Conservation (phyloP, 2,329 filamentous ascomycete genomes). For the Sporothrix curviconia region DNA sequence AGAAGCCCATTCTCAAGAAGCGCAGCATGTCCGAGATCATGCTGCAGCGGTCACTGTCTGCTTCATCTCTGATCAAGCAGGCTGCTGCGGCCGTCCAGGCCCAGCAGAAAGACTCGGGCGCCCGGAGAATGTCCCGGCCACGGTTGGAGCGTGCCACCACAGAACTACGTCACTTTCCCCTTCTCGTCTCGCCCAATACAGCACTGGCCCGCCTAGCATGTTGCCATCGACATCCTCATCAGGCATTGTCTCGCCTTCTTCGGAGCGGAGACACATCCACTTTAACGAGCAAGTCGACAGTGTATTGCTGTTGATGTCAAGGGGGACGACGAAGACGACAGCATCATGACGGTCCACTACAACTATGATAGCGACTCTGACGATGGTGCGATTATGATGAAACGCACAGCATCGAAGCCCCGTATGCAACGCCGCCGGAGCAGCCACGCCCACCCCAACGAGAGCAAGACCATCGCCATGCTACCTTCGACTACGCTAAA, state of each 20-base stretch:
- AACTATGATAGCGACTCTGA: conserved; percentile 60
- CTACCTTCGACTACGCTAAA: conserved; percentile 84
- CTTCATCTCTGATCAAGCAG: conserved; percentile 83
- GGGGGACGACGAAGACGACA: conserved; percentile 67
- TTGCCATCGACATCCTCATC: conserved; percentile 65
- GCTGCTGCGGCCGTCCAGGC: conserved; percentile 81
- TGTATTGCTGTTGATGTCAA: conserved; percentile 91
- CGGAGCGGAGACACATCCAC: conserved; percentile 78
- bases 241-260: conserved; percentile 55
- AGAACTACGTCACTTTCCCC: conserved; percentile 60
- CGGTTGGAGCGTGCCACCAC: conserved; percentile 57
- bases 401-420: conserved; percentile 52
- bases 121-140: conserved; percentile 42
- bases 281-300: conserved; percentile 96
- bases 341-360: conserved; percentile 44
- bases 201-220: conserved; percentile 57
- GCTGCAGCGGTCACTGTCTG: conserved; percentile 80
- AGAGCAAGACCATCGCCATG: conserved; percentile 82
- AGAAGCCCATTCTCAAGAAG: conserved; percentile 95
- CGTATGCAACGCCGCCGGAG: conserved; percentile 44
- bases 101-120: conserved; percentile 56
- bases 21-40: conserved; percentile 93
- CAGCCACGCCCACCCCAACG: conserved; percentile 36
- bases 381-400: conserved; percentile 78
- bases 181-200: conserved; percentile 57